Percentiles rank a stretch among this genome's conserved stretches.
These are phyloP conservation scores for Mortierella polycephala DNA, from an alignment of 371 early-diverging fungal species.

Conservation along the genomic window DNA sequence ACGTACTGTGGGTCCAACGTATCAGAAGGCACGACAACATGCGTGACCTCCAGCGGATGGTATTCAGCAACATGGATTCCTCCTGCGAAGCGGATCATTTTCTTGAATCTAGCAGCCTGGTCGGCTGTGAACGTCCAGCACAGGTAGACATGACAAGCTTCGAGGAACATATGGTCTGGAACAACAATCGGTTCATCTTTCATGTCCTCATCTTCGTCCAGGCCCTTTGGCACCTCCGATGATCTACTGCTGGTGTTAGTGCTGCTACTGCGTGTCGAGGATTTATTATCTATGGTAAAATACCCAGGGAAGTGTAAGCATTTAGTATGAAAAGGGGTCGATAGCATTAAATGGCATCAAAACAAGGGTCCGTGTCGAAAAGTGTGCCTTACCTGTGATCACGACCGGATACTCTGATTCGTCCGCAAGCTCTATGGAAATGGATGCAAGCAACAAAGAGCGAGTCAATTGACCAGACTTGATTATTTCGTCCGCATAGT, in stretches of 20 bases:
- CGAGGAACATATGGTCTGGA: slow-evolving; percentile 23
- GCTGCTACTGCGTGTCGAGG: neutral
- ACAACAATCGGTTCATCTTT: slow-evolving; percentile 10
- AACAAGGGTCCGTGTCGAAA: neutral
- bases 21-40: slow-evolving; percentile 39
- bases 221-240: neutral
- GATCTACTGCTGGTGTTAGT: neutral
- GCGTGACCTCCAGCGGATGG: slow-evolving; percentile 28
- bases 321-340: neutral
- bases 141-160: slow-evolving; percentile 33
- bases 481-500: too few relatives aligned
- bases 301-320: neutral
- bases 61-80: slow-evolving; percentile 34
- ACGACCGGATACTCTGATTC: slow-evolving; percentile 8
- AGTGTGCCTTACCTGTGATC: slow-evolving; percentile 2
- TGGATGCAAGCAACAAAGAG: neutral
- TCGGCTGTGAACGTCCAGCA: slow-evolving; percentile 16
- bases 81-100: slow-evolving; percentile 29
- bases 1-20: slow-evolving; percentile 18
- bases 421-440: slow-evolving; percentile 24
- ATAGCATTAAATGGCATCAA: neutral
- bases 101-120: slow-evolving; percentile 13
- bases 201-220: neutral
- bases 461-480: too few relatives aligned
- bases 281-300: neutral